Percentiles rank a stretch among this genome's conserved stretches.
These are phyloP conservation scores for Ceratobasidium sp. DNA, from an alignment of 1,284 basidiomycete genomes.

Conservation along the genomic window DNA sequence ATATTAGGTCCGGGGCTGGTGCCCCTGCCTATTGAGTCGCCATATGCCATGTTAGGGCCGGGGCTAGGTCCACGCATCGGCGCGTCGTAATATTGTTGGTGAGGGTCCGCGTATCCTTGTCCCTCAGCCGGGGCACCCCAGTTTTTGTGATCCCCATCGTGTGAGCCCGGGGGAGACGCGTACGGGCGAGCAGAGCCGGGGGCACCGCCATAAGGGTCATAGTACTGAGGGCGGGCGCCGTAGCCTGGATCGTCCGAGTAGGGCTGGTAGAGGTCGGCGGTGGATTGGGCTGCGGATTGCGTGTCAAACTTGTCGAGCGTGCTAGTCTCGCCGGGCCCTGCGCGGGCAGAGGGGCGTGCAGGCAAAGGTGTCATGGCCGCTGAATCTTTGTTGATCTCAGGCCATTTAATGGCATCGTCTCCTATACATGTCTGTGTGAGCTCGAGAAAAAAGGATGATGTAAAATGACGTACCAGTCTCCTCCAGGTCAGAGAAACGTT, in stretches of 20 bases:
- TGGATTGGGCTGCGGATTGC: conserved; percentile 44
- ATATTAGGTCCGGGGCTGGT: conserved; percentile 50
- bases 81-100: conserved; percentile 28
- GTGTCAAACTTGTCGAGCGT: conserved; percentile 54
- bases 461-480: conserved; percentile 65
- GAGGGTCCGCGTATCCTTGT: conserved; percentile 3
- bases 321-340: conserved; percentile 60
- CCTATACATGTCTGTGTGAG: conserved; percentile 60
- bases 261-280: conserved; percentile 44
- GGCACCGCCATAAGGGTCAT: conserved; percentile 55
- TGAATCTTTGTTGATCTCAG: conserved; percentile 75
- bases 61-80: conserved; percentile 21
- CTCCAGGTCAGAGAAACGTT: conserved; percentile 79
- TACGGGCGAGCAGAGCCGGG: conserved; percentile 12
- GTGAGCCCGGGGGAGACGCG: conserved; percentile 36
- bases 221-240: conserved; percentile 63
- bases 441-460: conserved; percentile 46
- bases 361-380: conserved; percentile 73
- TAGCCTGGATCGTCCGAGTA: conserved; percentile 77
- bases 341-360: conserved; percentile 63
- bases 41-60: conserved; percentile 42
- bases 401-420: conserved; percentile 85
- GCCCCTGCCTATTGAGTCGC: conserved; percentile 52
- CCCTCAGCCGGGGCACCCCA: conserved; percentile 32
- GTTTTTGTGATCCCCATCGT: conserved; percentile 42